Evolutionary conservation across 2,329 filamentous ascomycete genomes (phyloP).

Genomic region (Penicillium hordei): DNA sequence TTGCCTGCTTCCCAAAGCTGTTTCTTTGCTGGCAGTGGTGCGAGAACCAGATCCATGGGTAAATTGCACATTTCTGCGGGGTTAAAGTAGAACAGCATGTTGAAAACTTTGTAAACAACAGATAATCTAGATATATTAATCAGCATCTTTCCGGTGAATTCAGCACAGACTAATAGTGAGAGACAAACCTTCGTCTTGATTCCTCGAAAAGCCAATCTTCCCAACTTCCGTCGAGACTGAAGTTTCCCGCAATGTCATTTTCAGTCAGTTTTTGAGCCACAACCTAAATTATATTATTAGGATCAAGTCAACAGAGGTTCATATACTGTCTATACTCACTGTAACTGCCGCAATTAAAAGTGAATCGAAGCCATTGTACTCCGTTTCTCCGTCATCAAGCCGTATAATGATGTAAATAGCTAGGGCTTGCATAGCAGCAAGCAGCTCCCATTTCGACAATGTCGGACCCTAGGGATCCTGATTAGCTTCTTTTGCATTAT

Average conservation of each 20-base stretch:
- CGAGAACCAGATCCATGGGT: neutral
- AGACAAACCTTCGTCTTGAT: neutral
- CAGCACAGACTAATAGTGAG: neutral
- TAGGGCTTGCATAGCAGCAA: too few relatives aligned
- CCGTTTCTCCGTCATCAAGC: too few relatives aligned
- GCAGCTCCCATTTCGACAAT: too few relatives aligned
- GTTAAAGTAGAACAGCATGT: neutral
- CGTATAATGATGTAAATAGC: too few relatives aligned
- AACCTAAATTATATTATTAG: too few relatives aligned
- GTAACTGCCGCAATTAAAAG: too few relatives aligned
- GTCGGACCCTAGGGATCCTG: too few relatives aligned
- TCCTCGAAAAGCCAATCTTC: neutral
- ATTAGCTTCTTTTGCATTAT: too few relatives aligned
- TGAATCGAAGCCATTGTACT: too few relatives aligned
- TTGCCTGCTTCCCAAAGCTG: neutral
- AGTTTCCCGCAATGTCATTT: neutral
- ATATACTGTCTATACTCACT: too few relatives aligned
- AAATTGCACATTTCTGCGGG: neutral
- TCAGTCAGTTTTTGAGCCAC: neutral
- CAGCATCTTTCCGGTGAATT: neutral
- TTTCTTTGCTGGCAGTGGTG: neutral
- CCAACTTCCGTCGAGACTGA: neutral
- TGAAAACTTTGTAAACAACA: neutral
- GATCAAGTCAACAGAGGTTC: too few relatives aligned
- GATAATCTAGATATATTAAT: neutral